phyloP scores from a whole-genome alignment of 768 basidiomycete genomes.

The Lactifluus pinguis region DNA sequence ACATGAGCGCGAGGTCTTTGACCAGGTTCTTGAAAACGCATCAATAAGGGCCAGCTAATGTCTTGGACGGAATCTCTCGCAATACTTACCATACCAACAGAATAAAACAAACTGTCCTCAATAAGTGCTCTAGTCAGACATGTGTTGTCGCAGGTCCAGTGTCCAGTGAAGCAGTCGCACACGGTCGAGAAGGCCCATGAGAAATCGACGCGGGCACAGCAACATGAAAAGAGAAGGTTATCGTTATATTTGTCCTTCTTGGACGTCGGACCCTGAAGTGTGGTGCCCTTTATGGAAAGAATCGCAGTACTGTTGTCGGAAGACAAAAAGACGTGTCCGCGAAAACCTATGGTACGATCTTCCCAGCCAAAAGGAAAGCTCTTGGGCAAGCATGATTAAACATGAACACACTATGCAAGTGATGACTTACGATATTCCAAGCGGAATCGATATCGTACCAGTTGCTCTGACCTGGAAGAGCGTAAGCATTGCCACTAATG shows the following conservation, averaged over 20 bases:
- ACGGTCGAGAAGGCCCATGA: slow-evolving; percentile 81
- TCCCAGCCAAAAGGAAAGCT: slow-evolving; percentile 80
- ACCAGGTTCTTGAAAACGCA: slow-evolving; percentile 36
- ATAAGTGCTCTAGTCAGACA: slow-evolving; percentile 81
- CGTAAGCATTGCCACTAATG: slow-evolving; percentile 88
- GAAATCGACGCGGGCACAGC: slow-evolving; percentile 84
- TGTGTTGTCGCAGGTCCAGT: slow-evolving; percentile 65
- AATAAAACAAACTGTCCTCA: slow-evolving; percentile 89
- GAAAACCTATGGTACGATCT: slow-evolving; percentile 58
- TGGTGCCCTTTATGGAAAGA: slow-evolving; percentile 87
- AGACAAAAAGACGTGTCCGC: slow-evolving; percentile 83
- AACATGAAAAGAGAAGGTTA: slow-evolving; percentile 83
- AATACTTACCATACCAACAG: slow-evolving; percentile 65
- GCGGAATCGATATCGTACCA: slow-evolving; percentile 76
- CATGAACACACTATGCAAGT: background rate
- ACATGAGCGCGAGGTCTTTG: slow-evolving; percentile 47
- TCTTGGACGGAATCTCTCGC: background rate
- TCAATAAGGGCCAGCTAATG: background rate
- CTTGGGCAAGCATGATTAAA: slow-evolving; percentile 28
- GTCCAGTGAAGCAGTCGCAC: slow-evolving; percentile 73
- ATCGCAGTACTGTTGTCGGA: slow-evolving; percentile 75
- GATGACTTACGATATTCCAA: slow-evolving; percentile 48
- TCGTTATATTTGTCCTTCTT: slow-evolving; percentile 93
- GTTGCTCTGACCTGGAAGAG: slow-evolving; percentile 52
- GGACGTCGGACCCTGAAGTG: slow-evolving; percentile 75